Evolutionary conservation across 1,284 basidiomycete species (phyloP).

Genomic region (Ceratobasidium sp.): DNA sequence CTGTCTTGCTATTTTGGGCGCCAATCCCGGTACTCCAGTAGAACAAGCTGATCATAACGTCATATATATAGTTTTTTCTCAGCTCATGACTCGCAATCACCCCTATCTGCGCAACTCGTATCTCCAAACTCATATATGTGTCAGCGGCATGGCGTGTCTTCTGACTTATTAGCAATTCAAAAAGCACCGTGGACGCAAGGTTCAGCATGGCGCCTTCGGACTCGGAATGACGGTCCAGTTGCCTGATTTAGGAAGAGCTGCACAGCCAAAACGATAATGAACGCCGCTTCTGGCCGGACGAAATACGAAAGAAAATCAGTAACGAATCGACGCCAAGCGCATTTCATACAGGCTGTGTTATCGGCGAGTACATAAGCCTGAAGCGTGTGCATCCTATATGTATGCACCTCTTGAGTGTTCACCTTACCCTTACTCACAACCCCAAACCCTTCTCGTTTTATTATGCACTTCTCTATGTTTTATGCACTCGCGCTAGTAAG

Average conservation of each 20-base stretch:
- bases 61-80: neutral
- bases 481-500: conserved; percentile 5
- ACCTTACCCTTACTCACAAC: neutral
- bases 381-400: neutral
- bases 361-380: conserved; percentile 3
- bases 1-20: neutral
- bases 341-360: neutral
- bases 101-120: neutral
- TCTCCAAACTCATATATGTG: neutral
- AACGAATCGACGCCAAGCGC: neutral
- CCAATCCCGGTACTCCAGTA: neutral
- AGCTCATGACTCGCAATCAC: neutral
- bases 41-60: neutral
- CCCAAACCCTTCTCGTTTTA: neutral
- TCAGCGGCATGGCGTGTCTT: conserved; percentile 20
- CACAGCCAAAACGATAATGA: conserved; percentile 7
- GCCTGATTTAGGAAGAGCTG: neutral
- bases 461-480: conserved; percentile 24
- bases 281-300: neutral
- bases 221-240: neutral
- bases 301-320: neutral
- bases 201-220: neutral
- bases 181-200: conserved; percentile 8
- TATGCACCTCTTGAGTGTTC: neutral
- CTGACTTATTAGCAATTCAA: conserved; percentile 11